These are phyloP conservation scores for Pseudogymnoascus destructans DNA, from an alignment of 2,329 filamentous ascomycete species.

Conservation along the genomic window DNA sequence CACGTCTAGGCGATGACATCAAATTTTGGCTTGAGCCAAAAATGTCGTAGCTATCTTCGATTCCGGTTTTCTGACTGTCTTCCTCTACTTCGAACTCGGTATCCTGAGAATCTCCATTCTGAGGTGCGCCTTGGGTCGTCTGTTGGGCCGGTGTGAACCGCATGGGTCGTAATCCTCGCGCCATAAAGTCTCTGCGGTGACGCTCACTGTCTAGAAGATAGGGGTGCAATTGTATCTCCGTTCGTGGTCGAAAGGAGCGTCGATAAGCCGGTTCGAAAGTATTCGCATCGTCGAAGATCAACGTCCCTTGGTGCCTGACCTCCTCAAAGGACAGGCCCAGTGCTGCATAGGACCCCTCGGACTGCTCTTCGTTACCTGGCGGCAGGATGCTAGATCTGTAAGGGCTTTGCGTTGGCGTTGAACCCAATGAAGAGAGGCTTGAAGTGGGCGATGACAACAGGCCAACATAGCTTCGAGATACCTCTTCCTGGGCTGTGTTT, in stretches of 20 bases:
- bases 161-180: slow-evolving; percentile 22
- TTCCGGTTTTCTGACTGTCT: slow-evolving; percentile 18
- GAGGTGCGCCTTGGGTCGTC: slow-evolving; percentile 11
- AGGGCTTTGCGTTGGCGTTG: slow-evolving; percentile 12
- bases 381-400: neutral
- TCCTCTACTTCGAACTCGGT: slow-evolving; percentile 17
- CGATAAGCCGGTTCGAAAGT: slow-evolving; percentile 2
- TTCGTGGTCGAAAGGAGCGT: slow-evolving; percentile 22
- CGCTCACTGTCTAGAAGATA: slow-evolving; percentile 25
- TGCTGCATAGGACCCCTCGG: neutral
- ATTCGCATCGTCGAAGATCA: neutral
- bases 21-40: neutral
- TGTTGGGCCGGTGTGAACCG: slow-evolving; percentile 20
- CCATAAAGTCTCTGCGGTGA: slow-evolving; percentile 22
- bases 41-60: neutral
- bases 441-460: slow-evolving; percentile 26
- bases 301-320: neutral
- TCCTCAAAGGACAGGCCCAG: neutral
- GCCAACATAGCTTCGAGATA: slow-evolving; percentile 29
- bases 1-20: neutral
- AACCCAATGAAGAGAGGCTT: slow-evolving; percentile 20
- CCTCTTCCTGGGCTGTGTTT: slow-evolving; percentile 23
- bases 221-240: slow-evolving; percentile 25
- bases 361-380: neutral
- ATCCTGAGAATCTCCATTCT: slow-evolving; percentile 18